phyloP scores from a whole-genome alignment of 208 protist species.

The Trypanosoma theileri region DNA sequence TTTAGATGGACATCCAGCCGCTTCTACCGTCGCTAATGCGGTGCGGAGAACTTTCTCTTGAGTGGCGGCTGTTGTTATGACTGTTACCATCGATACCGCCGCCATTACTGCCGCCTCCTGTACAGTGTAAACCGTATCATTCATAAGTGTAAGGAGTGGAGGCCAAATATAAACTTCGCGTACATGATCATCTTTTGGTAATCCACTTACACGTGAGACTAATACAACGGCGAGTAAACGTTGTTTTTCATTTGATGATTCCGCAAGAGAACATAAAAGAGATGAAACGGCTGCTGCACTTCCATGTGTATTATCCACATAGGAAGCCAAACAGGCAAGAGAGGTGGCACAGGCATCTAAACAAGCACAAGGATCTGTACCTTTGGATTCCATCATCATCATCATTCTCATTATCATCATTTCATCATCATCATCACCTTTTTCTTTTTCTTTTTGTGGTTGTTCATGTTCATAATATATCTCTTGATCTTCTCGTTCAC shows the following conservation, averaged over 20 bases:
- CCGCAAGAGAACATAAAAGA: constrained; percentile 41
- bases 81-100: constrained; percentile 38
- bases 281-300: constrained; percentile 42
- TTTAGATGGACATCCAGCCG: constrained; percentile 45
- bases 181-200: constrained; percentile 35
- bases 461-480: not conserved
- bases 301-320: constrained; percentile 34
- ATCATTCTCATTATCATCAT: not conserved
- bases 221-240: constrained; percentile 52
- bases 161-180: constrained; percentile 44
- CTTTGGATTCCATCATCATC: no score
- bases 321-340: constrained; percentile 31
- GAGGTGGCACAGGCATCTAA: constrained; percentile 34
- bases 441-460: not conserved
- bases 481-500: not conserved
- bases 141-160: constrained; percentile 47
- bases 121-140: constrained; percentile 45
- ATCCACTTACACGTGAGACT: constrained; percentile 40
- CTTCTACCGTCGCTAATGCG: constrained; percentile 39
- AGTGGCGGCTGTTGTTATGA: constrained; percentile 31
- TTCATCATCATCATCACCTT: not conserved
- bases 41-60: constrained; percentile 56
- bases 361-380: constrained; percentile 1
- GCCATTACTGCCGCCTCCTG: constrained; percentile 56
- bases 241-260: constrained; percentile 28